These are phyloP conservation scores for Codiaeum variegatum DNA, from an alignment of 441 rosid species.

Conservation along the genomic window DNA sequence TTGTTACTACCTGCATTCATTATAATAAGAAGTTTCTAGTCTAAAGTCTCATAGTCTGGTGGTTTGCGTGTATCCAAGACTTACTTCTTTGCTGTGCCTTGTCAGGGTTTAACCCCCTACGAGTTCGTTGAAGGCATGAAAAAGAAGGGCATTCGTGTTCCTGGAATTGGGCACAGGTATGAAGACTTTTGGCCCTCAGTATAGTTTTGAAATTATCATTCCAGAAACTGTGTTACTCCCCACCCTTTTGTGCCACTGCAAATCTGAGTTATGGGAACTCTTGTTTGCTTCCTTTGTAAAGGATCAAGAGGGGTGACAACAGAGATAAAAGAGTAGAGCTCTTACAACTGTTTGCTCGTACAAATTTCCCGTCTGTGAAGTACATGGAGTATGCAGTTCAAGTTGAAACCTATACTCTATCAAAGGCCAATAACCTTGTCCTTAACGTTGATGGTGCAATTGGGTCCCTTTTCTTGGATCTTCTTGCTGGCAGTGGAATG, in stretches of 20 bases:
- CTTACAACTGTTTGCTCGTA: conserved; percentile 72
- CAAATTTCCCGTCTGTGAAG: conserved; percentile 85
- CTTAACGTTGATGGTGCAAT: conserved; percentile 88
- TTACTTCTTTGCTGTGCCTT: conserved; percentile 19
- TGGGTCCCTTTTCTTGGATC: conserved; percentile 93
- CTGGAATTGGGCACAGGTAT: conserved; percentile 96
- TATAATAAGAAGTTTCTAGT: conserved; percentile 1
- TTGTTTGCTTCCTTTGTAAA: conserved; percentile 27
- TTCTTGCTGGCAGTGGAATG: conserved; percentile 90
- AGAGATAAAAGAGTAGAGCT: conserved; percentile 93
- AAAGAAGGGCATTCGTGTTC: conserved; percentile 97
- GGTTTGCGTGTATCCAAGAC: conserved; percentile 15
- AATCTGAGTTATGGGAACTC: conserved; percentile 12
- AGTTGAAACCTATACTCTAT: conserved; percentile 85
- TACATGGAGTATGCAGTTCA: conserved; percentile 92
- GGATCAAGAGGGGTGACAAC: conserved; percentile 97
- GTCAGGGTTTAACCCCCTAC: conserved; percentile 73
- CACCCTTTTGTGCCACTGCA: neutral
- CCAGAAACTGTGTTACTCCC: conserved; percentile 4
- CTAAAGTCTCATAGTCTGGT: conserved; percentile 8
- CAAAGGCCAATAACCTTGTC: conserved; percentile 84
- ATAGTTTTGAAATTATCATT: neutral
- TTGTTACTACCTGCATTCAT: neutral
- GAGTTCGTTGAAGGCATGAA: conserved; percentile 95
- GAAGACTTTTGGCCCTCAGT: neutral